A percentile compares a stretch with the other conserved stretches of the same genome.
Evolutionary conservation across 2,329 filamentous ascomycete species (phyloP).

Genomic region (Aspergillus brasiliensis): DNA sequence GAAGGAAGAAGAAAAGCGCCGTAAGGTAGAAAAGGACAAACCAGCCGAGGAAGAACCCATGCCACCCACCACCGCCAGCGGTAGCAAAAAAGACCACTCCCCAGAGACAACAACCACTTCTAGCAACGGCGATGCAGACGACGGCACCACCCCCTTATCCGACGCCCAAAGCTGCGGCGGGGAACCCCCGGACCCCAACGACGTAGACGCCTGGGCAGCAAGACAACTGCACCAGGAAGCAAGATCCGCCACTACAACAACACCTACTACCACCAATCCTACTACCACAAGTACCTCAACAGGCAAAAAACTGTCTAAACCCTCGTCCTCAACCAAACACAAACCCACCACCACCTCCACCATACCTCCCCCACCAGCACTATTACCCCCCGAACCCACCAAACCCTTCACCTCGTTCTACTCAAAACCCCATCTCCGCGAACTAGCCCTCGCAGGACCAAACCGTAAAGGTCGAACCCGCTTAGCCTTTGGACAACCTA

Average conservation of each 20-base stretch:
- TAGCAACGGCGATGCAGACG: conserved; percentile 33
- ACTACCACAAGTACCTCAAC: conserved; percentile 35
- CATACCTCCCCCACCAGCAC: conserved; percentile 1
- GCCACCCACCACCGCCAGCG: too few species aligned
- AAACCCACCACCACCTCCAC: background rate
- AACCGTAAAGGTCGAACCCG: conserved; percentile 69
- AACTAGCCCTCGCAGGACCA: conserved; percentile 70
- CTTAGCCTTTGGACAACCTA: conserved; percentile 76
- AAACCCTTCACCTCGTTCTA: conserved; percentile 87
- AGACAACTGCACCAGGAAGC: conserved; percentile 77
- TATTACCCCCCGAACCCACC: conserved; percentile 32
- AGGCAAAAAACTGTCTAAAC: conserved; percentile 36
- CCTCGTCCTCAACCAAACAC: conserved; percentile 9
- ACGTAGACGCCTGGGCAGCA: conserved; percentile 70
- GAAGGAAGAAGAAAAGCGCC: conserved; percentile 85
- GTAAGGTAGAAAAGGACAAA: conserved; percentile 75
- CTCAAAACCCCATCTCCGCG: conserved; percentile 74
- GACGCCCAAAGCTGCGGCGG: conserved; percentile 41
- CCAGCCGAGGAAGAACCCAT: conserved; percentile 4
- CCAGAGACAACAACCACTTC: conserved; percentile 3
- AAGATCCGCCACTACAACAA: conserved; percentile 46
- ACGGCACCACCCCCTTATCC: conserved; percentile 39
- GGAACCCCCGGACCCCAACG: conserved; percentile 65
- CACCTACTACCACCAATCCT: background rate
- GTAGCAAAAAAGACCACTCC: background rate